Evolutionary conservation across 2,329 filamentous ascomycete species (phyloP).

Genomic region (Cercospora janseana): DNA sequence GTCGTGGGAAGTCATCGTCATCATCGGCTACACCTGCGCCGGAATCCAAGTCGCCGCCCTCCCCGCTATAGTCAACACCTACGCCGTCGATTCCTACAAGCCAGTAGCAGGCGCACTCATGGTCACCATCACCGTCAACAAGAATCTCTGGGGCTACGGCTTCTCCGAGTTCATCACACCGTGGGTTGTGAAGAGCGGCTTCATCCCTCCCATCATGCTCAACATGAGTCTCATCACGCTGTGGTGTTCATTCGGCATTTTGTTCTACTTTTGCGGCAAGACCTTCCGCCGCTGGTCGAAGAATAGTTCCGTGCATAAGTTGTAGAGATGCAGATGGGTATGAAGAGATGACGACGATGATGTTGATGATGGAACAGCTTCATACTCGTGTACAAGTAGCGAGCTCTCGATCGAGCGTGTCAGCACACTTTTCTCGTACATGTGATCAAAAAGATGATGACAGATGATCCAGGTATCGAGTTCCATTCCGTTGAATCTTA

Average conservation of each 20-base stretch:
- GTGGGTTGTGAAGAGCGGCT: constrained; percentile 52
- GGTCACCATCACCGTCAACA: constrained; percentile 62
- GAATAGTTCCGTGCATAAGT: constrained; percentile 55
- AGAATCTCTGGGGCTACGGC: constrained; percentile 63
- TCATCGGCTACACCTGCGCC: constrained; percentile 57
- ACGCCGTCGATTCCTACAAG: constrained; percentile 64
- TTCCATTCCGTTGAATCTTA: no score
- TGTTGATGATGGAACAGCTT: constrained; percentile 1
- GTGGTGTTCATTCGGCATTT: constrained; percentile 54
- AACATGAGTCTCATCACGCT: constrained; percentile 55
- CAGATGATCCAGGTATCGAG: no score
- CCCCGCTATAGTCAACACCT: constrained; percentile 58
- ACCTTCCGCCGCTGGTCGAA: constrained; percentile 56
- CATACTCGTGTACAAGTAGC: no score
- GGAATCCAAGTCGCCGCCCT: constrained; percentile 61
- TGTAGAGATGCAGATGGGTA: constrained; percentile 36
- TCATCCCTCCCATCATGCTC: constrained; percentile 59
- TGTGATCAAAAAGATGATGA: no score
- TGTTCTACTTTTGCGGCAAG: constrained; percentile 61
- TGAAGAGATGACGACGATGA: background rate
- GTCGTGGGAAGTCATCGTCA: constrained; percentile 56
- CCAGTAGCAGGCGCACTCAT: constrained; percentile 60
- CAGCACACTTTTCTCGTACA: no score
- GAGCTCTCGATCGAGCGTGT: no score
- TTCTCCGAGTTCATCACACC: constrained; percentile 45